Evolutionary conservation across 2,329 filamentous ascomycete species (phyloP), one percentile per base, ranked within the genome.

Genomic region (Monilinia fructicola): DNA sequence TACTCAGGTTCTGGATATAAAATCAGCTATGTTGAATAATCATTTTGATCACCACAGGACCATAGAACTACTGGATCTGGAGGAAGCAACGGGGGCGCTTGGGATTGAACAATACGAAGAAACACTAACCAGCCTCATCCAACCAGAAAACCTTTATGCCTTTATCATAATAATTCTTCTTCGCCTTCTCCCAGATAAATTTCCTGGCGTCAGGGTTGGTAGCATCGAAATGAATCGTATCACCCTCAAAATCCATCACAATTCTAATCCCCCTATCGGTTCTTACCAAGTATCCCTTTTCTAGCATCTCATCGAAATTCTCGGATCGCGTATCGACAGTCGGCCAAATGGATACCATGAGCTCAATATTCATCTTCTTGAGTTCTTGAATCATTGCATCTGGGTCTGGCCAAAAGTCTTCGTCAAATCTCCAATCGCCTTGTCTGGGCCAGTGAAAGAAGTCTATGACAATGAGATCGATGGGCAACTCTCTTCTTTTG

Each of bases 301-400:
- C 84, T 0, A 87, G 76, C 85, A 90, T 88, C 69, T 88, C 83
- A 0, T 80, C 71, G 71, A 83, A 89, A 73, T 88, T 88, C 53
- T 86, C 83, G 0, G 83, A 86, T 2, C 75, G 73, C 16, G 79
- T 81, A 64, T 89, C 85, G 1, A 90, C 86, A 0, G 86, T 89
- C 0, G 87, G 87, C 87, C 88, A 90, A 70, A 90, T 83, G 0
- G 86, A 89, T 0, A 90, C 85, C 86, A 90, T 90, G 3, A 89
- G 79, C 72, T 90, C 86, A 55, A 90, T 83, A 0, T 81, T 79
- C 67, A 90, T 75, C 0, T 81, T 78, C 53, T 84, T 79, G 1
- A 90, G 79, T 73, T 90, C 87, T 50, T 79, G 78, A 28, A 89
- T 79, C 87, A 90, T 90, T 4, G 84, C 84, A 55, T 85, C 85